Evolutionary conservation across 306 rosid species (phyloP), one percentile per base, ranked within the genome.

Genomic region (Quercus dentata): DNA sequence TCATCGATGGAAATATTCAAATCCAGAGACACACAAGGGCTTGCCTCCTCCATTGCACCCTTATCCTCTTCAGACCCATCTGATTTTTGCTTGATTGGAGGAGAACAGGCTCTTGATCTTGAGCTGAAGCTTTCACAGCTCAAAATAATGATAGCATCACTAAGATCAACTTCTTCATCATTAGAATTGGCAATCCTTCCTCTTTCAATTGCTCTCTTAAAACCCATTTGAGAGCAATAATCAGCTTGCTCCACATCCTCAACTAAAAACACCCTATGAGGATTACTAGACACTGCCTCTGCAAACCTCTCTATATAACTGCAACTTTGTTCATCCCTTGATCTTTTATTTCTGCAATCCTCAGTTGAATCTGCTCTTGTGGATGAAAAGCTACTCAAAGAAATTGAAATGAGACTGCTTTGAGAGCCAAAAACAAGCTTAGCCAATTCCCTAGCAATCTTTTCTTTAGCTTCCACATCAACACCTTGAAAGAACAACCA

Each of bases 401-500:
- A 59, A 19, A 95, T 90, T n/a, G 97, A 87, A 55, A 86, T 82
- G 8, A 91, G 74, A 51, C 80, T 79, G 68, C 79, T 79, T 7
- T 82, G 85, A 17, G 99, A 93, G 3, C 97, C 98, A 65, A 90
- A 95, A 38, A 93, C 80, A 68, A 89, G 70, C 76, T 75, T 84
- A 6, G 91, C 99, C 74, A 96, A 56, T 76, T 96, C 99, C 56
- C 77, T 87, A 3, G 97, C 94, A 54, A 96, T 87, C 82, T 86
- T 90, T 75, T 88, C 91, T 74, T 96, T 96, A 0, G 83, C 98
- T 81, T 75, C 85, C 56, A 78, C 19, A 54, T 96, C 99, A 80
- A 83, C 81, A 27, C 99, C 98, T 90, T 91, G 98, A 76, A 96
- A 96, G 52, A 96, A 84, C 81, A 96, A 69, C 99, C 98, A 96